Percentiles rank a stretch among this genome's conserved stretches.
Evolutionary conservation across 169 alveolate species (phyloP).

Genomic region (Babesia caballi): DNA sequence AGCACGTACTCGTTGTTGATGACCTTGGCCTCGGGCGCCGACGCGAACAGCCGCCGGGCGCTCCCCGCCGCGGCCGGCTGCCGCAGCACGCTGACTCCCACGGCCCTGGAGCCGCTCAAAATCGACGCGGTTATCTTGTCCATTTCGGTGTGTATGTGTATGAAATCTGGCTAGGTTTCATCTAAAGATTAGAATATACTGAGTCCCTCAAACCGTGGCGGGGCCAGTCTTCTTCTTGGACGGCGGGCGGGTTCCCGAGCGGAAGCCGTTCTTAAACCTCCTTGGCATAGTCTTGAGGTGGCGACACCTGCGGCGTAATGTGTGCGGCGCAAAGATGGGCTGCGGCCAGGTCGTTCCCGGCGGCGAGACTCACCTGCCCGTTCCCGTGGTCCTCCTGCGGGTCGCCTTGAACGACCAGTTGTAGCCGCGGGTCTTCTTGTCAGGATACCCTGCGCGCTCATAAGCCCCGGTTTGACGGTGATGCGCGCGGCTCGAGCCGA

Average conservation of each 20-base stretch:
- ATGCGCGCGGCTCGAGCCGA: not conserved
- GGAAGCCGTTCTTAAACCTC: slow-evolving; percentile 93
- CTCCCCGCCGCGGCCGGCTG: not conserved
- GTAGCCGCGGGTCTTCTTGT: slow-evolving; percentile 91
- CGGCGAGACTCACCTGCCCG: slow-evolving; percentile 85
- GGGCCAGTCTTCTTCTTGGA: slow-evolving; percentile 65
- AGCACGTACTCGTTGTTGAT: slow-evolving; percentile 17
- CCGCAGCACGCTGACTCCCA: not conserved
- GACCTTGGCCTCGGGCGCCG: not conserved
- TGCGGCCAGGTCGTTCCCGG: slow-evolving; percentile 6
- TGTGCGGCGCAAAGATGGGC: not conserved
- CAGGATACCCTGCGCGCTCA: slow-evolving; percentile 79
- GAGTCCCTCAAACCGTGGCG: slow-evolving; percentile 21
- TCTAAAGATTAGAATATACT: slow-evolving; percentile 14
- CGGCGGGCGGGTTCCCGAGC: slow-evolving; percentile 90
- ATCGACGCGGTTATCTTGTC: not conserved
- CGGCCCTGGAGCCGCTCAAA: not conserved
- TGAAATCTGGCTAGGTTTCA: not conserved
- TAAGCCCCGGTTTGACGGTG: not conserved
- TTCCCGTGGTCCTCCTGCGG: slow-evolving; percentile 95
- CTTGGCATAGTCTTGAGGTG: slow-evolving; percentile 92
- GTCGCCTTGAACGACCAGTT: slow-evolving; percentile 94
- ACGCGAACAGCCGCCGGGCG: not conserved
- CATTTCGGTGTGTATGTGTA: not conserved
- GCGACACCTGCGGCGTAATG: slow-evolving; percentile 82